A percentile compares a stretch with the other conserved stretches of the same genome.
Conservation (phyloP, 2,329 filamentous ascomycete species). For the Cryphonectria carpinicola region DNA sequence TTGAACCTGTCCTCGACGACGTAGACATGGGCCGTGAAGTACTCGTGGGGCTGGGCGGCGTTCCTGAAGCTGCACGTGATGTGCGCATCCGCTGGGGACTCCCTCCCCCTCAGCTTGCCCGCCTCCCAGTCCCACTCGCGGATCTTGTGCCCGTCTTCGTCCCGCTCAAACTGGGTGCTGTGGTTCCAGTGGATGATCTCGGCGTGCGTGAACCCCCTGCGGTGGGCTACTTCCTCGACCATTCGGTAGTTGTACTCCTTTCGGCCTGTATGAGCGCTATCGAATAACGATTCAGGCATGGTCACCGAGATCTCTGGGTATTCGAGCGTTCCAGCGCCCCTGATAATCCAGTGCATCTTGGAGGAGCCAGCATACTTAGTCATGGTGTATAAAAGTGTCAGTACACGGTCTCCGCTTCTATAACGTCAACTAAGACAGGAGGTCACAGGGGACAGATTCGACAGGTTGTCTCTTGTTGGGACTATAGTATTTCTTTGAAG, state of each 20-base stretch:
- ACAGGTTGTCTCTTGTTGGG: too few relatives aligned
- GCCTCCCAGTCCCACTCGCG: not conserved
- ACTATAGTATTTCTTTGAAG: not conserved
- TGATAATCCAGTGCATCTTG: not conserved
- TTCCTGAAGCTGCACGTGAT: constrained; percentile 1
- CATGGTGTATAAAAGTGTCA: not conserved
- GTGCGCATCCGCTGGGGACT: not conserved
- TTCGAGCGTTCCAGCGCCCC: not conserved
- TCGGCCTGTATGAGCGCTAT: not conserved
- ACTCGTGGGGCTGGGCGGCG: not conserved
- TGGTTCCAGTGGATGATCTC: constrained; percentile 2
- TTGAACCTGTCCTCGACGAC: not conserved
- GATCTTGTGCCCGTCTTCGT: not conserved
- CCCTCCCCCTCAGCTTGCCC: not conserved
- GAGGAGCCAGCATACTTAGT: not conserved
- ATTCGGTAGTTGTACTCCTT: not conserved
- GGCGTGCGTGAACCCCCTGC: not conserved
- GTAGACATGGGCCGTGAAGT: not conserved
- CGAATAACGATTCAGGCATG: not conserved
- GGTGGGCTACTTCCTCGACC: not conserved
- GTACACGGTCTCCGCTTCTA: not conserved
- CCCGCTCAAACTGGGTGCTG: not conserved
- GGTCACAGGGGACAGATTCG: not conserved
- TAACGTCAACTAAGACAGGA: not conserved
- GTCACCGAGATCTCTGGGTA: not conserved